Base-by-base conservation (phyloP, 768 basidiomycete genomes). In the Pleurotus tuoliensis region DNA sequence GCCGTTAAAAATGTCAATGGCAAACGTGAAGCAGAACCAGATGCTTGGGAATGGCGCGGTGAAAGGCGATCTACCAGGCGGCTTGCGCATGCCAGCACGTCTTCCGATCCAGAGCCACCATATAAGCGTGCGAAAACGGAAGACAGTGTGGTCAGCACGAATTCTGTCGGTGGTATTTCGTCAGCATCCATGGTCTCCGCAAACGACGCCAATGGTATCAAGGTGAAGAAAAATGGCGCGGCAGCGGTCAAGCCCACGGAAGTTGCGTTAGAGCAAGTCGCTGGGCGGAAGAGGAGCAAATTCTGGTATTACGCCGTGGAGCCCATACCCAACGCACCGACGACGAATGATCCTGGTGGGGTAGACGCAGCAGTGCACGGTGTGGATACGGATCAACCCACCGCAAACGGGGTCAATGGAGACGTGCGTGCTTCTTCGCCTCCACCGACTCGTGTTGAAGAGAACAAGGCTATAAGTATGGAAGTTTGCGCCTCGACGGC, bases 221-320 rank as follows among this genome's bases (percentile, higher is more conserved):
- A 72, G 59, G 65, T 80, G 55, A 86, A 83, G 68, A 70, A 66
- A 15, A 76, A 79, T 47, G 82, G 86, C 44, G 84, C 86, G 0
- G 83, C 88, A 13, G 83, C 82, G 37, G 66, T 90, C 60, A 90
- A 86, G 65, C 81, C 87, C 12, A 84, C 76, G 37, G 90, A 93
- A 66, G 74, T 84, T 43, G 87, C 87, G n/a, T 60, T 90, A 66
- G 90, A 90, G 57, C 80, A 86, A 58, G 77, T 90, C 20, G 83
- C 82, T 34, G 90, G 90, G 59, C 90, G 87, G 74, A 92, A 90
- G 74, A 85, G 80, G 69, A 92, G 91, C 65, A 92, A 88, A 64
- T 92, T 86, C 67, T 92, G 91, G 90, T 87, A 88, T 44, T 94
- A 94, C 61, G 91, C 91, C 16, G 88, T 93, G 22, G 91, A 93